Conservation (phyloP, 2,329 filamentous ascomycete genomes). For the Orbilia ellipsospora region DNA sequence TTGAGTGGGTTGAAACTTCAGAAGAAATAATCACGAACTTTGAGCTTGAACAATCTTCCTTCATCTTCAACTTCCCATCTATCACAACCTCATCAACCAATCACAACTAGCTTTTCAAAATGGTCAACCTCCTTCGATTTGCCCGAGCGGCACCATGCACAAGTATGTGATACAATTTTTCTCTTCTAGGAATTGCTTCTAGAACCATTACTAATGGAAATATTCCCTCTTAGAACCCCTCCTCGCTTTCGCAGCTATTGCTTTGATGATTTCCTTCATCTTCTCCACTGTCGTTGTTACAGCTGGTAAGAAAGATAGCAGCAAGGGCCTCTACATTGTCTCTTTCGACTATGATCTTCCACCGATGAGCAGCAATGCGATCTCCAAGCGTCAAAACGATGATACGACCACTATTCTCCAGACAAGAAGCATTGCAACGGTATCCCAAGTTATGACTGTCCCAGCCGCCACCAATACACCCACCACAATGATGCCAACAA, state of each 20-base stretch:
- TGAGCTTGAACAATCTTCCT: constrained; percentile 30
- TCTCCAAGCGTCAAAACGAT: constrained; percentile 40
- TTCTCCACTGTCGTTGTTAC: constrained; percentile 58
- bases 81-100: constrained; percentile 15
- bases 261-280: constrained; percentile 57
- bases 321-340: constrained; percentile 59
- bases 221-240: constrained; percentile 51
- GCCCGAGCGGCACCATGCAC: constrained; percentile 54
- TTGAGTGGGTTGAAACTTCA: constrained; percentile 19
- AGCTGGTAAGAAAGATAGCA: constrained; percentile 52
- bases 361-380: constrained; percentile 7
- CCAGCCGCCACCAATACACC: constrained; percentile 1
- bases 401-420: constrained; percentile 30
- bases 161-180: constrained; percentile 24
- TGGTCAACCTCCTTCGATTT: constrained; percentile 48
- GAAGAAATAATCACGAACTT: constrained; percentile 13
- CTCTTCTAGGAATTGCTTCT: not conserved
- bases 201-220: not conserved
- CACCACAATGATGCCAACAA: constrained; percentile 6
- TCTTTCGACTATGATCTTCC: constrained; percentile 57
- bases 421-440: constrained; percentile 31
- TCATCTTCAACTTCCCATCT: constrained; percentile 1
- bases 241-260: constrained; percentile 56
- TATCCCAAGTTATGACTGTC: constrained; percentile 36
- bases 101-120: constrained; percentile 21